Evolutionary conservation across 2,329 filamentous ascomycete species (phyloP).

Genomic region (Camptophora hylomeconis): DNA sequence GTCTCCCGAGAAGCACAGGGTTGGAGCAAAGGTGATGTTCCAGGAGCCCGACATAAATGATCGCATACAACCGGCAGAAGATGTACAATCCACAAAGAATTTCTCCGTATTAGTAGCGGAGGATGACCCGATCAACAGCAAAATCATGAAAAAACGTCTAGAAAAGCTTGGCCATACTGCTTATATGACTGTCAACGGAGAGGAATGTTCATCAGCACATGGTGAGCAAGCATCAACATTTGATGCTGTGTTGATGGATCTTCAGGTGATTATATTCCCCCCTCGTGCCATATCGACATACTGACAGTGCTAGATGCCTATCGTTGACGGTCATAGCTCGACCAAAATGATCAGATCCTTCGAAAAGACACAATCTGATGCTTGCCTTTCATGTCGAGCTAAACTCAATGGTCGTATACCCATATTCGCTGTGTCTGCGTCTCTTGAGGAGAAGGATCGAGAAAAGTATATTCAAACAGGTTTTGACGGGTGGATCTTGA

Average conservation of each 20-base stretch:
- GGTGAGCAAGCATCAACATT: conserved; percentile 49
- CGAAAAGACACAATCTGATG: conserved; percentile 43
- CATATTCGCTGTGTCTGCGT: conserved; percentile 79
- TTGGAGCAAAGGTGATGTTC: conserved; percentile 3
- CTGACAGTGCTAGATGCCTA: conserved; percentile 58
- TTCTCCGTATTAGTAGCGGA: conserved; percentile 67
- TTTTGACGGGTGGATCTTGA: conserved; percentile 85
- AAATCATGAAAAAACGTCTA: conserved; percentile 64
- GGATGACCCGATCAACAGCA: conserved; percentile 78
- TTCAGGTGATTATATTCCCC: conserved; percentile 53
- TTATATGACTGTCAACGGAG: conserved; percentile 63
- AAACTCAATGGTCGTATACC: conserved; percentile 54
- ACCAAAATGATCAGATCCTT: conserved; percentile 70
- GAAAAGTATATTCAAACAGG: conserved; percentile 61
- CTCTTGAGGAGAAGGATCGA: conserved; percentile 56
- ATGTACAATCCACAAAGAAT: conserved; percentile 23
- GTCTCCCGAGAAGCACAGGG: neutral
- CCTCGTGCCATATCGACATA: conserved; percentile 2
- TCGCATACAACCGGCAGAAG: conserved; percentile 1
- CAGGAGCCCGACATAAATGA: conserved; percentile 1
- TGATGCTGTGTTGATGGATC: conserved; percentile 81
- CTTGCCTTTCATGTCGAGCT: conserved; percentile 46
- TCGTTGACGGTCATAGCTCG: conserved; percentile 70
- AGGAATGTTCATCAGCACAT: conserved; percentile 66
- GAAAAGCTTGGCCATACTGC: conserved; percentile 65